Conservation (phyloP, 306 rosid genomes). For the Lathyrus oleraceus region DNA sequence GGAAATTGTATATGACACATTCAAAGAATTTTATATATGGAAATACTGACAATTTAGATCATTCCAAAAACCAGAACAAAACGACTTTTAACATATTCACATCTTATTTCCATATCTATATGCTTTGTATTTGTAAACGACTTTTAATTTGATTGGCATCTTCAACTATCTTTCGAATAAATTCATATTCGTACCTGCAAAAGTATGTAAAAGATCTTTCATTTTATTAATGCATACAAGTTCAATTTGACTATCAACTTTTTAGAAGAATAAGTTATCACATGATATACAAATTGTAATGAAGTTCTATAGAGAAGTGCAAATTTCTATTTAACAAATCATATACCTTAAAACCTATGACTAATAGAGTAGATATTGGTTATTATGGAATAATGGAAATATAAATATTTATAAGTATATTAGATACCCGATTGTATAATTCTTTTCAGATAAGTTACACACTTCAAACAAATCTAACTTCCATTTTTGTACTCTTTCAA, state of each 20-base stretch:
- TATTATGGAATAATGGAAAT: background rate
- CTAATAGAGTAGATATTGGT: background rate
- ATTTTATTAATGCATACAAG: background rate
- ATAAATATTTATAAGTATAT: background rate
- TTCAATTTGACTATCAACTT: no score
- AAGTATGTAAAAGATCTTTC: background rate
- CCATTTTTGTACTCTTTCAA: slow-evolving; percentile 12
- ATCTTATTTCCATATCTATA: background rate
- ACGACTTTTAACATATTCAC: background rate
- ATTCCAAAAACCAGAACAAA: no score
- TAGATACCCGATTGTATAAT: background rate
- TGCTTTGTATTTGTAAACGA: background rate
- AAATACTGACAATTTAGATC: no score
- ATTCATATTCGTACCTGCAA: slow-evolving; percentile 28
- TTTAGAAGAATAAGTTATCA: no score
- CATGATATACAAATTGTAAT: background rate
- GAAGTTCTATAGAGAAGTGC: background rate
- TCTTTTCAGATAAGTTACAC: background rate
- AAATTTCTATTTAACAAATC: background rate
- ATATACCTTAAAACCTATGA: background rate
- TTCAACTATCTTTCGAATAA: background rate
- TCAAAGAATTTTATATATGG: no score
- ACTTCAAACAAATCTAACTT: slow-evolving; percentile 17
- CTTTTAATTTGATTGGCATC: background rate
- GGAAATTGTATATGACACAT: no score